phyloP scores from a whole-genome alignment of 1,284 basidiomycete species.

The Ustilago shanxiensis region DNA sequence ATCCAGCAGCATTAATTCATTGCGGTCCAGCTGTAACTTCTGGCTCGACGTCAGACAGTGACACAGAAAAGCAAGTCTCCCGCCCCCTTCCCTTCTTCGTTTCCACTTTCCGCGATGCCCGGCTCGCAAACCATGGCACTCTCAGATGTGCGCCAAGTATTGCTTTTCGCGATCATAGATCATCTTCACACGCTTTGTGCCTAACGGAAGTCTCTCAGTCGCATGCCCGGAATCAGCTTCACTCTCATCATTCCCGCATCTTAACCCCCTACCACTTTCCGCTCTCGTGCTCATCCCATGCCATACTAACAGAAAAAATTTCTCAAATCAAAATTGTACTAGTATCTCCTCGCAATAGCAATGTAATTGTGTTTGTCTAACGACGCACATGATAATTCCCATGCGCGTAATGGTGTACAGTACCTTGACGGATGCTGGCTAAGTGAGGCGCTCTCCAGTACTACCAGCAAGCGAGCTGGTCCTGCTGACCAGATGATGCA shows the following conservation, averaged over 20 bases:
- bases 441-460: not conserved
- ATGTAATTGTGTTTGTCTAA: slow-evolving; percentile 18
- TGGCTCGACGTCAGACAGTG: slow-evolving; percentile 30
- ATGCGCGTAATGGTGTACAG: slow-evolving; percentile 2
- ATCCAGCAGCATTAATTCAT: slow-evolving; percentile 35
- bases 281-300: slow-evolving; percentile 18
- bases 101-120: not conserved
- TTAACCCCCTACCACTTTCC: not conserved
- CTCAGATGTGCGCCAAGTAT: not conserved
- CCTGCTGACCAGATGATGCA: not conserved
- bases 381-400: slow-evolving; percentile 1
- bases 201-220: slow-evolving; percentile 18
- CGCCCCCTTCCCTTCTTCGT: not conserved
- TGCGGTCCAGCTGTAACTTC: not conserved
- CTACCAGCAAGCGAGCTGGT: not conserved
- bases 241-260: not conserved
- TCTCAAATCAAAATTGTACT: slow-evolving; percentile 36
- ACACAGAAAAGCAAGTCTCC: not conserved
- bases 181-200: not conserved
- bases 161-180: slow-evolving; percentile 6
- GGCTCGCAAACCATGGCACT: not conserved
- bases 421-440: not conserved
- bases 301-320: slow-evolving; percentile 32
- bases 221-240: slow-evolving; percentile 6
- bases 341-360: slow-evolving; percentile 34